These are phyloP conservation scores for Fragaria nilgerrensis DNA, from an alignment of 306 rosid species.

Conservation along the genomic window DNA sequence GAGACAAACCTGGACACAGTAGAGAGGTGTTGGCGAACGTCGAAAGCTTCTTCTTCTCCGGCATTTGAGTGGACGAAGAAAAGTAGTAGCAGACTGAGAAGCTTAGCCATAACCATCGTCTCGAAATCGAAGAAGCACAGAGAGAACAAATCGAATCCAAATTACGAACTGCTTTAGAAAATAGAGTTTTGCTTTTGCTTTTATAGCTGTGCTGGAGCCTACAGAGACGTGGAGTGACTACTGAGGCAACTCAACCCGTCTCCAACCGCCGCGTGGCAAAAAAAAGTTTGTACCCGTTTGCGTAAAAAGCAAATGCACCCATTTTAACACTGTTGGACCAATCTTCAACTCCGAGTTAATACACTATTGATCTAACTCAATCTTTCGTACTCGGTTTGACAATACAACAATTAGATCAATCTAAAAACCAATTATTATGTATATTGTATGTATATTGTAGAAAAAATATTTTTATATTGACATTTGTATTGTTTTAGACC, in stretches of 20 bases:
- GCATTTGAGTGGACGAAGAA: constrained; percentile 30
- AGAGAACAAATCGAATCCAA: neutral
- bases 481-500: no score
- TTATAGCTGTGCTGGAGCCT: neutral
- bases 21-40: constrained; percentile 69
- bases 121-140: neutral
- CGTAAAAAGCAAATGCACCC: neutral
- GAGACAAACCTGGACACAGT: constrained; percentile 67
- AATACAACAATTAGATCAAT: neutral
- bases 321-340: no score
- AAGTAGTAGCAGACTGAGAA: constrained; percentile 17
- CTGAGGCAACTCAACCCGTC: neutral
- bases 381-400: no score
- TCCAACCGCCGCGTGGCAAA: constrained; percentile 3
- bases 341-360: no score
- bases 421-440: accelerated
- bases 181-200: neutral
- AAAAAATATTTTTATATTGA: no score
- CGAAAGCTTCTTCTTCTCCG: constrained; percentile 48
- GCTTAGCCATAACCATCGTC: neutral
- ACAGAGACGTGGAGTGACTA: neutral
- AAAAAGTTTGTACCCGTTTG: no score
- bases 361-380: no score
- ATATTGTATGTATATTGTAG: no score
- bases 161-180: neutral